Evolutionary conservation across 352 stramenopile species (phyloP), one percentile per base, ranked within the genome.

Genomic region (Globisporangium alternatum): DNA sequence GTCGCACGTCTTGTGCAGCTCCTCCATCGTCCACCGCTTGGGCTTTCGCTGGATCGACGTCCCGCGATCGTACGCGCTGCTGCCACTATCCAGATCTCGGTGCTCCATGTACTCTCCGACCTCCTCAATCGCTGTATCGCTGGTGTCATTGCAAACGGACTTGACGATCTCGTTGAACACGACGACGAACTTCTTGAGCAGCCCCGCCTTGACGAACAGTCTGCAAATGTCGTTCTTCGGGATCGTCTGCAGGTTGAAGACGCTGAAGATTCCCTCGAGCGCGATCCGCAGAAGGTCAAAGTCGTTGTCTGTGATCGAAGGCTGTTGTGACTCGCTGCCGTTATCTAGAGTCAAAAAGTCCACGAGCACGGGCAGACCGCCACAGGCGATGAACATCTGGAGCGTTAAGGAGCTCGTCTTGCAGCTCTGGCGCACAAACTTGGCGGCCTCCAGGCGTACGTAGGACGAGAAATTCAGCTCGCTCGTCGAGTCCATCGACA

Each of bases 381-480:
- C 92, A 56, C 91, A 97, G 1, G 90, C 91, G 21, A 98, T 95
- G 59, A 97, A 97, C 89, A 97, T 98, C 67, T 98, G 92, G 15
- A 98, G 75, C 13, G 89, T 96, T 60, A 96, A 35, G 0, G 83
- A 87, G 56, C 87, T 96, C 8, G 89, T 97, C 62, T 91, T 90
- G 64, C 89, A 95, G 41, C 86, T 93, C 61, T 97, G 86, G 1
- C 88, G 78, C 15, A 97, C 88, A 61, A 97, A 96, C 53, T 91
- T 94, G 15, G 88, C 86, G 0, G 88, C 90, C 64, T 97, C 87
- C 17, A 97, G 74, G 4, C 89, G 82, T 60, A 97, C 86, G 41
- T 77, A 76, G 0, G 72, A 74, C 1, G 81, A 86, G 30, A 78
- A 78, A 39, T 47, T 44, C 62, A 63, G 25, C 57, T 62, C 49